These are phyloP conservation scores for Acacia crassicarpa DNA, from an alignment of 306 rosid species.

Conservation along the genomic window DNA sequence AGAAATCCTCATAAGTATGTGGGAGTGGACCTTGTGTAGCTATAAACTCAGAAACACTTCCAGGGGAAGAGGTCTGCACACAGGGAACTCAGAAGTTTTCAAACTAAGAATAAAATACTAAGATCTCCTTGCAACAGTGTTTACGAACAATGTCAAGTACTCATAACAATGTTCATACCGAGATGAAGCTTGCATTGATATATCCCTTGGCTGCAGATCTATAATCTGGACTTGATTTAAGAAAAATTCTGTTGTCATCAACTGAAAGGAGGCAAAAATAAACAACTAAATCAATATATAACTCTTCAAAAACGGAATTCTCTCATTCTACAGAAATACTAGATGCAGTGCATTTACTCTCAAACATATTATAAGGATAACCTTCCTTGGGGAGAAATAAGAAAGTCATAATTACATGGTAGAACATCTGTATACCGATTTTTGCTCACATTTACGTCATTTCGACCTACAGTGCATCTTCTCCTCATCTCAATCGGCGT, in stretches of 20 bases:
- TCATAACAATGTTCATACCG: constrained; percentile 40
- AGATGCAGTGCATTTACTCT: neutral
- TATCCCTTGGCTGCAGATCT: constrained; percentile 82
- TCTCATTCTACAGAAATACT: neutral
- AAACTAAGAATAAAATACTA: constrained; percentile 17
- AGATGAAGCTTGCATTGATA: constrained; percentile 85
- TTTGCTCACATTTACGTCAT: constrained; percentile 64
- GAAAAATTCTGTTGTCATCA: constrained; percentile 74
- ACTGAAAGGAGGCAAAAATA: constrained; percentile 47
- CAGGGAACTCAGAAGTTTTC: constrained; percentile 26
- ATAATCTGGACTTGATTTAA: constrained; percentile 69
- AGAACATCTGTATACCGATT: constrained; percentile 76
- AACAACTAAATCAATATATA: neutral
- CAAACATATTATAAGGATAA: neutral
- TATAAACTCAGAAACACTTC: constrained; percentile 64
- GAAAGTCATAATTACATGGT: constrained; percentile 59
- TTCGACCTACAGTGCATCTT: constrained; percentile 64
- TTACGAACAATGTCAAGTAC: constrained; percentile 8
- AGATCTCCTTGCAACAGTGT: neutral
- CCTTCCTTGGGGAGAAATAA: neutral
- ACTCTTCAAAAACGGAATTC: neutral
- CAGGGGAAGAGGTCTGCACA: constrained; percentile 59
- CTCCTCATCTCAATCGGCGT: constrained; percentile 62
- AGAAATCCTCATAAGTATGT: constrained; percentile 90
- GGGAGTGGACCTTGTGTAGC: constrained; percentile 98